Conservation (phyloP, 495 filamentous ascomycete species). For the Xylaria acuta region DNA sequence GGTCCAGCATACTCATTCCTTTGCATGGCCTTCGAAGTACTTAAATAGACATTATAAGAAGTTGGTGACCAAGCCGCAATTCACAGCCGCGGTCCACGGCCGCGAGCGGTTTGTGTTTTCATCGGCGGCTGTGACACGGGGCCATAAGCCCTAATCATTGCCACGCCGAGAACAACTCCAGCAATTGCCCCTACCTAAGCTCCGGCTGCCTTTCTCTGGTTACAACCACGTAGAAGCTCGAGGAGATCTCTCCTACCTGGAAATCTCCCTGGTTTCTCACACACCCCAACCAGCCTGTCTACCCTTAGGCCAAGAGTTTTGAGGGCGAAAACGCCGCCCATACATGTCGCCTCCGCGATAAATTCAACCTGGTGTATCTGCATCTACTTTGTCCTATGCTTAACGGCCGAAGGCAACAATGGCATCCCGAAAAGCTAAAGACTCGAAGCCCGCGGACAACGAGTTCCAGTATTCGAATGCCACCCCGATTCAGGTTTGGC, state of each 20-base stretch:
- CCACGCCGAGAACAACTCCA: background rate
- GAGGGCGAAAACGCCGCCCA: background rate
- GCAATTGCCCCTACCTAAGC: background rate
- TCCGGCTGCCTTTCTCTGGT: background rate
- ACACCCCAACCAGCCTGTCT: background rate
- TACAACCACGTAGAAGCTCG: background rate
- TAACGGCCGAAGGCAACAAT: background rate
- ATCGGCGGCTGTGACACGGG: background rate
- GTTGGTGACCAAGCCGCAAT: background rate
- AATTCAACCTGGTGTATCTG: background rate
- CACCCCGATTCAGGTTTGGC: constrained; percentile 16
- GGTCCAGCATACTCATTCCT: background rate
- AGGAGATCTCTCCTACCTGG: background rate
- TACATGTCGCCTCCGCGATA: background rate
- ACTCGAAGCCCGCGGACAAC: constrained; percentile 13
- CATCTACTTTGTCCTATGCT: background rate
- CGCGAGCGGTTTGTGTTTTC: background rate
- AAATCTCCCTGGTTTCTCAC: background rate
- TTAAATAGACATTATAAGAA: background rate
- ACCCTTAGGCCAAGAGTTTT: background rate
- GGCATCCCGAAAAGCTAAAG: constrained; percentile 20
- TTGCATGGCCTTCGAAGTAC: constrained; percentile 2
- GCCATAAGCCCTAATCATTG: background rate
- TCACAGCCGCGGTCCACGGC: too few relatives aligned
- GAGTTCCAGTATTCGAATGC: constrained; percentile 20